These are phyloP conservation scores for Neocatenulostroma microsporum DNA, from an alignment of 2,329 filamentous ascomycete species.

Conservation along the genomic window DNA sequence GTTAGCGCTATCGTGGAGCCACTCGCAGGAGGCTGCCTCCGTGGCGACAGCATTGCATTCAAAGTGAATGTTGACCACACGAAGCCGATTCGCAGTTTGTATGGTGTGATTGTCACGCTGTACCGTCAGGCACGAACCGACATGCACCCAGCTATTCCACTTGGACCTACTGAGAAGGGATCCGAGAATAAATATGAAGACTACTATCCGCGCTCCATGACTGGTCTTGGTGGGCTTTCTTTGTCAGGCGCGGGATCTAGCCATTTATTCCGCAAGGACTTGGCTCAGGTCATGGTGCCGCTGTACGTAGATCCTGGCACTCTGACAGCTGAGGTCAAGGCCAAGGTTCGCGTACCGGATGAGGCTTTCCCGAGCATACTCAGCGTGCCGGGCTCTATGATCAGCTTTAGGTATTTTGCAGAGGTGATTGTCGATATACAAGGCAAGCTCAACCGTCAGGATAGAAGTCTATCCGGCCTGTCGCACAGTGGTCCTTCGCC, in stretches of 20 bases:
- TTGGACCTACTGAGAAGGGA: slow-evolving; percentile 55
- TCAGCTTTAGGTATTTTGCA: slow-evolving; percentile 88
- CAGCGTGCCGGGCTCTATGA: slow-evolving; percentile 83
- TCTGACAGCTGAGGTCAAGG: slow-evolving; percentile 70
- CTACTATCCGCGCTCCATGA: slow-evolving; percentile 78
- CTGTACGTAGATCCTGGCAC: slow-evolving; percentile 78
- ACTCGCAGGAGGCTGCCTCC: slow-evolving; percentile 71
- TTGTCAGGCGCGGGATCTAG: slow-evolving; percentile 78
- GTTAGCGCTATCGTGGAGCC: slow-evolving; percentile 84
- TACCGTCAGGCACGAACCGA: slow-evolving; percentile 90
- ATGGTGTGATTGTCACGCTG: slow-evolving; percentile 85
- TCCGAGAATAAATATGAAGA: slow-evolving; percentile 69
- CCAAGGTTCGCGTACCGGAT: slow-evolving; percentile 77
- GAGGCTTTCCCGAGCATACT: slow-evolving; percentile 88
- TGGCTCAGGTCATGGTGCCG: slow-evolving; percentile 80
- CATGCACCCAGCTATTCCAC: slow-evolving; percentile 58
- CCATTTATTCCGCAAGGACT: slow-evolving; percentile 90
- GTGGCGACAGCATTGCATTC: slow-evolving; percentile 75
- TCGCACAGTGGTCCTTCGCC: slow-evolving; percentile 9
- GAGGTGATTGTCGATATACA: slow-evolving; percentile 91
- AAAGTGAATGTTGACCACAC: slow-evolving; percentile 79
- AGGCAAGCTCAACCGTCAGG: slow-evolving; percentile 71
- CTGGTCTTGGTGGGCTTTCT: slow-evolving; percentile 77
- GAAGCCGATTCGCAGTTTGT: slow-evolving; percentile 81
- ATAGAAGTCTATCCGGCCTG: slow-evolving; percentile 38